Base-by-base conservation (phyloP, 306 rosid genomes). In the Inga leiocalycina region DNA sequence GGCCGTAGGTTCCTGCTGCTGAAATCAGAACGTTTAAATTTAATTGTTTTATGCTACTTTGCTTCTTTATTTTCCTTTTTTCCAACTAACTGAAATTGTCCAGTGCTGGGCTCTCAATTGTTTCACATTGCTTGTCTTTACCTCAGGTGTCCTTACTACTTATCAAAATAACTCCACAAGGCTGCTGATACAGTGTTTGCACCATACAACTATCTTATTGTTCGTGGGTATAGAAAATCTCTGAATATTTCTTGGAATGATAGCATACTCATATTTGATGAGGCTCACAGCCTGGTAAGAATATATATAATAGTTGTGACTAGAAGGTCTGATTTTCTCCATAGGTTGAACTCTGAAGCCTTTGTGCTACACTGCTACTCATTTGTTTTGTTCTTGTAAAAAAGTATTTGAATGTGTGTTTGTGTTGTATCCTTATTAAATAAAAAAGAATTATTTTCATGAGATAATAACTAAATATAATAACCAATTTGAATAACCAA, bases 181-280 rank as follows among this genome's bases (percentile, higher is more conserved):
- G 85, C 71, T 81, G 98, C 89, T 64, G 99, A 95, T 90, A 89
- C 93, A 84, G 56, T 93, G 69, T 95, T 93, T 74, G 94, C 97
- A 83, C 99, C 99, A 79, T 95, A 95, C 82, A 95, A 95, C 87
- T 95, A 93, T 92, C 96, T 95, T 73, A 95, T 95, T 81, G 97
- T 92, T 79, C 97, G 85, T 69, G 90, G 82, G 37, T 79, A 83
- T 82, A 88, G 99, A 81, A 87, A 89, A 4, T 77, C 88, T 76
- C 79, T 95, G 74, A 77, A 68, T 56, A n/a, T 95, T 84, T 44
- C 86, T 41, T 95, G 97, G 98, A 52, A 62, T 81, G 84, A 91
- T 82, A 93, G 99, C 75, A 35, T 95, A 81, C 96, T 95, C 91
- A 93, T 95, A 85, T 95, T 95, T 84, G 99, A 95, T 51, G 99